A percentile compares a stretch with the other conserved stretches of the same genome.
These are phyloP conservation scores for Candida smagusa DNA, from an alignment of 1,139 yeast species.

Conservation along the genomic window DNA sequence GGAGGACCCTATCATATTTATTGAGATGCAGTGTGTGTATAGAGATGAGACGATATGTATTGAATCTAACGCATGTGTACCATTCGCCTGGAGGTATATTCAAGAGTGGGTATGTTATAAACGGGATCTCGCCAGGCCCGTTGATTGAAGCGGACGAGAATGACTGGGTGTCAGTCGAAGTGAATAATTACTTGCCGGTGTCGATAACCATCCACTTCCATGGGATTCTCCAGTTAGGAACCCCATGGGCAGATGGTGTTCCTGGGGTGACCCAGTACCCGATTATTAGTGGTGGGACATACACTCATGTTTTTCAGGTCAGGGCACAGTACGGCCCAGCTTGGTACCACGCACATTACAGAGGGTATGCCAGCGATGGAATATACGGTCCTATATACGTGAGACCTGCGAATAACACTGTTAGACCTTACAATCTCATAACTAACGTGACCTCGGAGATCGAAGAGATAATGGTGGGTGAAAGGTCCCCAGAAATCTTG, in stretches of 20 bases:
- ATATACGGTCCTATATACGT: conserved; percentile 38
- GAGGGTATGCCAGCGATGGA: conserved; percentile 50
- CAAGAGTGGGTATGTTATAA: conserved; percentile 24
- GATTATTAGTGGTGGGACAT: conserved; percentile 31
- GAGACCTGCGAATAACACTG: conserved; percentile 17
- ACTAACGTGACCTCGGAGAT: conserved; percentile 14
- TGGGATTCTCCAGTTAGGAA: conserved; percentile 39
- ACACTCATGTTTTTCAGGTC: conserved; percentile 36
- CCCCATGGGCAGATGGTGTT: conserved; percentile 43
- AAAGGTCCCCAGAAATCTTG: conserved; percentile 20
- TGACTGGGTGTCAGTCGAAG: conserved; percentile 30
- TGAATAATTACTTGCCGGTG: conserved; percentile 25
- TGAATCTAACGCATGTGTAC: conserved; percentile 13
- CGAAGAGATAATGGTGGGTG: conserved; percentile 15
- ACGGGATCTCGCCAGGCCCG: conserved; percentile 37
- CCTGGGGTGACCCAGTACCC: conserved; percentile 41
- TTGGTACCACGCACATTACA: conserved; percentile 52
- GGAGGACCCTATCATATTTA: background rate
- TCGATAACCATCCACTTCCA: conserved; percentile 46
- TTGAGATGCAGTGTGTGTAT: background rate
- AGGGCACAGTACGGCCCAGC: conserved; percentile 42
- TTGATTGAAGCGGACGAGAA: conserved; percentile 30
- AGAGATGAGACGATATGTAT: conserved; percentile 7
- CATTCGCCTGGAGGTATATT: conserved; percentile 19
- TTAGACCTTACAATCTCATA: conserved; percentile 24